These are phyloP conservation scores for Oryza glumipatula DNA, from an alignment of 176 grass and related monocot species.

Conservation along the genomic window DNA sequence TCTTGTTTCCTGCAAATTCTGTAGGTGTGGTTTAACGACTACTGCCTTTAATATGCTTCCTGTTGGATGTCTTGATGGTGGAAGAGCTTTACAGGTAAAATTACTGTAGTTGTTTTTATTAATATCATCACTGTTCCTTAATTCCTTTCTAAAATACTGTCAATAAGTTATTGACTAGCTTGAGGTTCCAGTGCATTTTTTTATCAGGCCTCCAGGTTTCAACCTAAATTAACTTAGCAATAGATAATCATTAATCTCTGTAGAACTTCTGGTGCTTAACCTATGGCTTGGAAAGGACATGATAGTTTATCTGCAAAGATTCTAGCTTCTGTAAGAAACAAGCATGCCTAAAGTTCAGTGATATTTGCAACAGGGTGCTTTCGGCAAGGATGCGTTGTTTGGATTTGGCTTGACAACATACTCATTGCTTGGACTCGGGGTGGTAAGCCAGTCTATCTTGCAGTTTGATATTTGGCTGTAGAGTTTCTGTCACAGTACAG, in stretches of 20 bases:
- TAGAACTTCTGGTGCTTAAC: neutral
- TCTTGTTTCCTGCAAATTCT: slow-evolving; percentile 40
- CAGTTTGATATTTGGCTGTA: neutral
- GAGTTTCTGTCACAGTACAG: slow-evolving; percentile 8
- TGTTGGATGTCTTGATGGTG: slow-evolving; percentile 94
- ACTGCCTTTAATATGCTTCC: slow-evolving; percentile 99
- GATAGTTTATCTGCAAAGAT: slow-evolving; percentile 15
- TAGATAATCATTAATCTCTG: neutral
- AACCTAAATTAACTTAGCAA: neutral
- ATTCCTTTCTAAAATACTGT: slow-evolving; percentile 10
- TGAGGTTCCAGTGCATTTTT: neutral
- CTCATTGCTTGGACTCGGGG: slow-evolving; percentile 87
- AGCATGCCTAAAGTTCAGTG: slow-evolving; percentile 28
- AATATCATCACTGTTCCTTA: neutral
- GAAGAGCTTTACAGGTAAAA: slow-evolving; percentile 91
- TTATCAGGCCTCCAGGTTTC: neutral
- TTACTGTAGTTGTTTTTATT: neutral
- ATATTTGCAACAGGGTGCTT: slow-evolving; percentile 73
- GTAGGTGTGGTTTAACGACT: slow-evolving; percentile 97
- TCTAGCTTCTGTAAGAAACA: slow-evolving; percentile 16
- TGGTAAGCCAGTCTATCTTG: slow-evolving; percentile 56
- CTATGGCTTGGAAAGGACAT: slow-evolving; percentile 14
- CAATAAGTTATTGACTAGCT: neutral
- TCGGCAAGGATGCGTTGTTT: slow-evolving; percentile 78
- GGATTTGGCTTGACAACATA: slow-evolving; percentile 96